Evolutionary conservation across 225 moss, liverwort and hornwort genomes (phyloP).

Genomic region (Pseudoscleropodium purum): DNA sequence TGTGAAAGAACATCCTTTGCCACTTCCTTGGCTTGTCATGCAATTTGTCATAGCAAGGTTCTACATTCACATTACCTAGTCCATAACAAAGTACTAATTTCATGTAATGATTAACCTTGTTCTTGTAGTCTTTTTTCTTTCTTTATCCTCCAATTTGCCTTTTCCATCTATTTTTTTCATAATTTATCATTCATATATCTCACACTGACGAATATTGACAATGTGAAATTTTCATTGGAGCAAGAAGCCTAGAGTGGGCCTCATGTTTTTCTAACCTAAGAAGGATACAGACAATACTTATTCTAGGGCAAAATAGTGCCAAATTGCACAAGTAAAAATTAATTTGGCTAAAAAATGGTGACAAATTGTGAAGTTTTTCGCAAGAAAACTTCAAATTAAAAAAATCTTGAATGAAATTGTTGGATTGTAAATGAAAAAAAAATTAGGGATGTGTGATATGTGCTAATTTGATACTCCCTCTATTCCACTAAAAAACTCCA

Average conservation of each 20-base stretch:
- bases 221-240: not conserved
- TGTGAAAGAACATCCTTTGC: not conserved
- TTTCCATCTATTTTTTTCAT: not conserved
- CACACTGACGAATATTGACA: not conserved
- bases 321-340: too few relatives aligned
- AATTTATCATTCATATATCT: not conserved
- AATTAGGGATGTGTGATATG: too few relatives aligned
- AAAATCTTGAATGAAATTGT: too few relatives aligned
- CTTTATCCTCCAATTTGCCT: fast-evolving
- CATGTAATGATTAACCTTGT: not conserved
- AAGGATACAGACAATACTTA: not conserved
- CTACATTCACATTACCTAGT: not conserved
- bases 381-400: too few relatives aligned
- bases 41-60: not conserved
- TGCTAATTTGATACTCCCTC: too few relatives aligned
- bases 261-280: not conserved
- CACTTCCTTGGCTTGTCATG: not conserved
- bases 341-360: too few relatives aligned
- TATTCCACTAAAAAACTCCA: too few relatives aligned
- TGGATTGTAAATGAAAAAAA: too few relatives aligned
- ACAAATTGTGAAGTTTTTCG: too few relatives aligned
- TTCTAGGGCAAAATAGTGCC: too few relatives aligned
- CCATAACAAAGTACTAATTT: not conserved
- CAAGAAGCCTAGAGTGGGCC: not conserved
- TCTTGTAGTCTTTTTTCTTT: not conserved